Evolutionary conservation across 768 basidiomycete species (phyloP).

Genomic region (Tulasnella sp.): DNA sequence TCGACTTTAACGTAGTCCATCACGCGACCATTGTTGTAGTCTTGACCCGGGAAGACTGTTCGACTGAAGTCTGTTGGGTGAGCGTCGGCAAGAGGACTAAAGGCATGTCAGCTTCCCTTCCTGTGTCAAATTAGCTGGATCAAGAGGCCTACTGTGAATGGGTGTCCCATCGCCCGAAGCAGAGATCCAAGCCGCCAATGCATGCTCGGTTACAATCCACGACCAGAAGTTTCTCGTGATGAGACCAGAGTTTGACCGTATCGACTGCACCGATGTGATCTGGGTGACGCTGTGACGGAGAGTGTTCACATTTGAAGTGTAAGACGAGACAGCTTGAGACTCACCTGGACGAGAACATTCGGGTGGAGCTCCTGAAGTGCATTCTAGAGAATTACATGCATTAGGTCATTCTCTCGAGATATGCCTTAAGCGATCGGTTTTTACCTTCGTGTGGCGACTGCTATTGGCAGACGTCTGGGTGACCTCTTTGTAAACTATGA

Average conservation of each 20-base stretch:
- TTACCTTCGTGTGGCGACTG: conserved; percentile 24
- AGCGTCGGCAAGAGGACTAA: conserved; percentile 70
- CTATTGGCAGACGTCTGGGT: conserved; percentile 29
- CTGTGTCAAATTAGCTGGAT: neutral
- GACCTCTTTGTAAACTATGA: conserved; percentile 35
- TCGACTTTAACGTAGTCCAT: conserved; percentile 74
- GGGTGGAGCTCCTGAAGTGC: conserved; percentile 34
- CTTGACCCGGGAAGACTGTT: conserved; percentile 85
- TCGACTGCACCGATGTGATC: conserved; percentile 17
- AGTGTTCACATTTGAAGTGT: neutral
- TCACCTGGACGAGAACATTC: conserved; percentile 29
- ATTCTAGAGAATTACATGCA: conserved; percentile 19
- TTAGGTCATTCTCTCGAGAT: neutral
- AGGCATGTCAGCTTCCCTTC: neutral
- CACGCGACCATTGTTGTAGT: conserved; percentile 83
- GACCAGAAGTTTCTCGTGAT: conserved; percentile 63
- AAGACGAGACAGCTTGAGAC: neutral
- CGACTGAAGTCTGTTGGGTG: conserved; percentile 75
- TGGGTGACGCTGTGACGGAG: conserved; percentile 17
- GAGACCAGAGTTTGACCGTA: conserved; percentile 71
- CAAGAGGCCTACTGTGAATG: conserved; percentile 42
- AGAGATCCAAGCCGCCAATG: conserved; percentile 89
- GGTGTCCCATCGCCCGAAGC: conserved; percentile 97
- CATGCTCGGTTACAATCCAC: conserved; percentile 14
- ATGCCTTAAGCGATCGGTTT: neutral